A percentile compares a stretch with the other conserved stretches of the same genome.
These are phyloP conservation scores for Aristolochia contorta DNA, from an alignment of 164 flowering plant species.

Conservation along the genomic window DNA sequence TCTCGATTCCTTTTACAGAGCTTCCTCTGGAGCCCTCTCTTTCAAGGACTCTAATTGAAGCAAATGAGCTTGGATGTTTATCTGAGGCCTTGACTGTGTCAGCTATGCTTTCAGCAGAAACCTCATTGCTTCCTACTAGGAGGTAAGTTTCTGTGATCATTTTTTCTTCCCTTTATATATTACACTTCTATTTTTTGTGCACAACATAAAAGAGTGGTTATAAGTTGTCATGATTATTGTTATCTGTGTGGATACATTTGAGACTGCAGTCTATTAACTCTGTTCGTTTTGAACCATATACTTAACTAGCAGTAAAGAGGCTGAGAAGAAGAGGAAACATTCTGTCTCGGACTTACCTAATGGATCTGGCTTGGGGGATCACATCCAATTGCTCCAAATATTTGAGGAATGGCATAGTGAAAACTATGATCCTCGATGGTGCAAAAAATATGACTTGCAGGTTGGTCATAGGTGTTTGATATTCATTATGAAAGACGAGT, in stretches of 20 bases:
- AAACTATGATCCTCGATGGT: constrained; percentile 65
- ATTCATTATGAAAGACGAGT: too few relatives aligned
- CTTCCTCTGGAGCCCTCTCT: constrained; percentile 97
- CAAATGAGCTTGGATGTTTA: constrained; percentile 74
- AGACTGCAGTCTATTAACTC: background rate
- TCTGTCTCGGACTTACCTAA: constrained; percentile 52
- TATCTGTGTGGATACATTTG: background rate
- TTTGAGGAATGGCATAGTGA: constrained; percentile 67
- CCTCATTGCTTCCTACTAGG: constrained; percentile 56
- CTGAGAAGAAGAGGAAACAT: constrained; percentile 80
- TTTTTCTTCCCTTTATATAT: background rate
- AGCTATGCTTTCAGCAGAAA: constrained; percentile 94
- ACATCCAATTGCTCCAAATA: constrained; percentile 87
- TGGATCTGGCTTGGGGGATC: constrained; percentile 97
- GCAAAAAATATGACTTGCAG: constrained; percentile 73
- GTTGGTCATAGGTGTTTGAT: constrained; percentile 7
- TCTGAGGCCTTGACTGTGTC: constrained; percentile 91
- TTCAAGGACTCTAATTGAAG: constrained; percentile 83
- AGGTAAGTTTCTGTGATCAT: constrained; percentile 25
- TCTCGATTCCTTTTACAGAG: constrained; percentile 32
- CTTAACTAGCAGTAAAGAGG: constrained; percentile 27
- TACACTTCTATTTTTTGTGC: background rate
- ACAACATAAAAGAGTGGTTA: background rate
- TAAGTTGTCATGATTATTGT: background rate
- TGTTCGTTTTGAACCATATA: background rate